Evolutionary conservation across 495 filamentous ascomycete species (phyloP).

Genomic region (Pyrenula aspistea): DNA sequence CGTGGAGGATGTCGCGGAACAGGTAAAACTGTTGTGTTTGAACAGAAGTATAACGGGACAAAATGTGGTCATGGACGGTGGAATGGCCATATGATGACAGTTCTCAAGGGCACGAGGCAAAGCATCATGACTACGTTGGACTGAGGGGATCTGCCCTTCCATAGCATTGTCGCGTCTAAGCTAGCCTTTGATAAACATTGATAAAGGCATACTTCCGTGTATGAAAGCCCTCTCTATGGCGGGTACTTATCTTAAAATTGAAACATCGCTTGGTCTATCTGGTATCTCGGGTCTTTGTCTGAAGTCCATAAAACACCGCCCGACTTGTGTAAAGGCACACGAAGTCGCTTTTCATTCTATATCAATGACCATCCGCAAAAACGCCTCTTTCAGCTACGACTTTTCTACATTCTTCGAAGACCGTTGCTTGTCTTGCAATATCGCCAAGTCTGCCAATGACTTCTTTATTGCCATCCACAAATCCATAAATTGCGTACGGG

Average conservation of each 20-base stretch:
- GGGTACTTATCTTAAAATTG: not conserved
- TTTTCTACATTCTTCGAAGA: conserved; percentile 78
- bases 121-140: not conserved
- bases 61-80: not conserved
- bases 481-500: conserved; percentile 88
- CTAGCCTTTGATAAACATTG: too few species aligned
- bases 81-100: not conserved
- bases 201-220: too few species aligned
- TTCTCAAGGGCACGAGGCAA: too few species aligned
- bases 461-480: conserved; percentile 81
- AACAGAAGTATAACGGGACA: not conserved
- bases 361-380: conserved; percentile 19
- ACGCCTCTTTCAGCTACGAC: conserved; percentile 32
- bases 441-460: conserved; percentile 78
- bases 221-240: too few species aligned
- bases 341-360: too few species aligned
- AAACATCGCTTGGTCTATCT: not conserved
- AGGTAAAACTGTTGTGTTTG: not conserved
- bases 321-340: too few species aligned
- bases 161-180: too few species aligned
- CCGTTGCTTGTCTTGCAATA: conserved; percentile 74
- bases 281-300: not conserved
- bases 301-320: too few species aligned
- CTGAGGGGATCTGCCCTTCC: not conserved
- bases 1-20: not conserved